These are phyloP conservation scores for Diophrys appendiculata DNA, from an alignment of 73 alveolate species.

Conservation along the genomic window DNA sequence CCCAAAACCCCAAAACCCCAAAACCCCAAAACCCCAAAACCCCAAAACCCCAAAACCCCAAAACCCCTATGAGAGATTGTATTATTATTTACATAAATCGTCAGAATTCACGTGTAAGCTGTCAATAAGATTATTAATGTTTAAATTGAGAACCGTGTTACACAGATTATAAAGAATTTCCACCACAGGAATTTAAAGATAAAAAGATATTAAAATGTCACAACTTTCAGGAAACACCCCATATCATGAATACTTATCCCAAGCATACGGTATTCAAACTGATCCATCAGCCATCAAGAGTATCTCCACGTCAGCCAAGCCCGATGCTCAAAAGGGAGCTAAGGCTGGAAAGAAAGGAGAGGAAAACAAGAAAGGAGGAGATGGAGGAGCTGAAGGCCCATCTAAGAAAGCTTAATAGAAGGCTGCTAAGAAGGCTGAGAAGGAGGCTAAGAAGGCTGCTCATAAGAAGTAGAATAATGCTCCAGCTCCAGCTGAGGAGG, in stretches of 20 bases:
- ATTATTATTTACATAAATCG: too few relatives aligned
- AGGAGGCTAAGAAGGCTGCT: slow-evolving; percentile 50
- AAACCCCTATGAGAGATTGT: too few relatives aligned
- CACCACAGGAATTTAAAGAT: background rate
- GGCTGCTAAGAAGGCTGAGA: slow-evolving; percentile 37
- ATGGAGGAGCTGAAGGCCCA: slow-evolving; percentile 5
- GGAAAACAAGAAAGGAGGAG: slow-evolving; percentile 3
- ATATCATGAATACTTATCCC: background rate
- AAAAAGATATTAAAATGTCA: background rate
- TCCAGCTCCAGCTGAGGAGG: slow-evolving; percentile 52
- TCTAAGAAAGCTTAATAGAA: slow-evolving; percentile 25
- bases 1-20: too few relatives aligned
- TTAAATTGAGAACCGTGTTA: background rate
- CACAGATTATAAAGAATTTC: background rate
- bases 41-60: too few relatives aligned
- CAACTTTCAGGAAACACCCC: background rate
- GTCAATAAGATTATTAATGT: too few relatives aligned
- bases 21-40: too few relatives aligned
- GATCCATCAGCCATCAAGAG: background rate
- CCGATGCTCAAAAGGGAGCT: too few relatives aligned
- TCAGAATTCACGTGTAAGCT: background rate
- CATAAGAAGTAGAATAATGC: slow-evolving; percentile 33
- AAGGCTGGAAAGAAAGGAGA: too few relatives aligned
- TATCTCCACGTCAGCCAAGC: too few relatives aligned
- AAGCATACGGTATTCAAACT: background rate